A percentile compares a stretch with the other conserved stretches of the same genome.
Conservation (phyloP, 2,329 filamentous ascomycete species). For the Ceratocystis destructans region DNA sequence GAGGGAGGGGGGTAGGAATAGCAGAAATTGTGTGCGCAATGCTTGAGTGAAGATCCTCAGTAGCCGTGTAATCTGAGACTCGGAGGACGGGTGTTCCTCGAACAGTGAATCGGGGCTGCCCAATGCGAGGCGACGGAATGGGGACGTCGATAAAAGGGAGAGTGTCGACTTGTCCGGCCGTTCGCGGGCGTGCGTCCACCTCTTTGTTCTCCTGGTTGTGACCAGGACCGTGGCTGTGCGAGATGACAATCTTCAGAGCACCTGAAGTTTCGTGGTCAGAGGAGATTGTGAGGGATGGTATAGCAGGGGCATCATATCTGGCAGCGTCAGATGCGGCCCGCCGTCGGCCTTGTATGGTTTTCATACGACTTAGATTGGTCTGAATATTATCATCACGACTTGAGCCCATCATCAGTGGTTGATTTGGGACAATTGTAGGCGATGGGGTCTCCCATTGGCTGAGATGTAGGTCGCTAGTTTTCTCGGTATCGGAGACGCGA, state of each 20-base stretch:
- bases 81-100: conserved; percentile 64
- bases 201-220: neutral
- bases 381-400: neutral
- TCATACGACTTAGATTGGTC: neutral
- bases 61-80: conserved; percentile 66
- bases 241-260: conserved; percentile 68
- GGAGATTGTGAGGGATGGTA: conserved; percentile 30
- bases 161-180: conserved; percentile 41
- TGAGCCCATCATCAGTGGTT: neutral
- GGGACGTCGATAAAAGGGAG: conserved; percentile 48
- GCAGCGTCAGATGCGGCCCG: conserved; percentile 68
- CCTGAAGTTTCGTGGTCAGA: conserved; percentile 38
- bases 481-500: conserved; percentile 11
- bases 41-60: conserved; percentile 40
- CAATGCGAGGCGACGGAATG: conserved; percentile 75
- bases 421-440: neutral
- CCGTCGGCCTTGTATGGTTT: conserved; percentile 30
- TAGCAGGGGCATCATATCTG: conserved; percentile 43
- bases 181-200: conserved; percentile 7
- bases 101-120: conserved; percentile 65
- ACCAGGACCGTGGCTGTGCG: conserved; percentile 33
- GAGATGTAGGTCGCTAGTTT: conserved; percentile 23
- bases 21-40: conserved; percentile 6
- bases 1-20: conserved; percentile 10
- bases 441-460: conserved; percentile 21